Base-by-base conservation (phyloP, 192 early-diverging fungal genomes). In the Backusella tuberculispora region DNA sequence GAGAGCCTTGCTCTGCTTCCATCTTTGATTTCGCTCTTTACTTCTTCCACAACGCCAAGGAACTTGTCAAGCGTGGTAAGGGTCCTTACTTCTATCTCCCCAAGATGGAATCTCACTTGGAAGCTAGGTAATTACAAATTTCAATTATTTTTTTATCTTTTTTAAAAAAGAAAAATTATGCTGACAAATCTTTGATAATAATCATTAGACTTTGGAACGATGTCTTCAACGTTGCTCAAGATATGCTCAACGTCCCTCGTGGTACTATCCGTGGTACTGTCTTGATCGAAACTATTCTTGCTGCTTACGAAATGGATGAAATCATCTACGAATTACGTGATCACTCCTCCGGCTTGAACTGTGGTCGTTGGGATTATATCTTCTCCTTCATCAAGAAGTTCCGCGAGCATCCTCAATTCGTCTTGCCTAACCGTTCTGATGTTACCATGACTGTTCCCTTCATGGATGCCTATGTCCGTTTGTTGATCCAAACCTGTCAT, bases 321-420 rank as follows among this genome's bases (percentile, higher is more conserved):
- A 97, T 99, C 80, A 99, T 99, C 85, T 99, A 95, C 80, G 97
- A 99, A 90, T 88, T 99, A 63, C 95, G 97, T 83, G 93, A 99
- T 34, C 97, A 99, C 89, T 99, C 97, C 44, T 91, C 96, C 21
- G 97, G 97, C 7, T 89, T 99, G 60, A 99, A 99, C 95, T 99
- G 97, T 88, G 97, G 97, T 63, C 91, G 97, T 63, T 99, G 97
- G 97, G 97, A 99, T 87, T 99, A 99, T 88, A 99, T 99, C 85
- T 99, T 99, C 85, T 95, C 93, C 9, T 92, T 95, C 78, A 99
- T 99, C 90, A 99, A 99, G 87, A 95, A 95, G 88, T 91, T 99
- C 89, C 92, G 95, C 63, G 88, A 93, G 83, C 86, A 96, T 83
- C 88, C 92, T 75, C 88, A 90, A 60, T 96, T 90, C 80, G 86